Base-by-base conservation (phyloP, 257 asterid genomes). In the Leptodermis oblonga region DNA sequence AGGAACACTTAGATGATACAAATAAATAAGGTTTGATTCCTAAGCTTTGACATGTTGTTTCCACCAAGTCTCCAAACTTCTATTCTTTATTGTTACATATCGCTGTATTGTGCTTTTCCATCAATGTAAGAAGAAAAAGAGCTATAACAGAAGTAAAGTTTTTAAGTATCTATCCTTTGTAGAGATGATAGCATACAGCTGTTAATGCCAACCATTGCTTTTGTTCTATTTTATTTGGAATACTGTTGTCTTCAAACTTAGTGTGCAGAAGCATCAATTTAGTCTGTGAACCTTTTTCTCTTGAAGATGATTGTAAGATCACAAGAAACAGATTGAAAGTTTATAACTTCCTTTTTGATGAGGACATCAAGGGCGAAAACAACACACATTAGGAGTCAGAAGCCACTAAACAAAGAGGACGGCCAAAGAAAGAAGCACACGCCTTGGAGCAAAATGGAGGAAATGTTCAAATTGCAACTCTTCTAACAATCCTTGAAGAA, bases 1-100 rank as follows among this genome's bases (percentile, higher is more conserved):
- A 61, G 39, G 65, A 28, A 23, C 31, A 22, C 15, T 6, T 14
- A 23, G n/a, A 43, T 43, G 22, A 22, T 33, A 20, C 15, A 14
- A n/a, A n/a, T n/a, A n/a, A n/a, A 39, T 30, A 56, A 41, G 66
- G 54, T 55, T 65, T 18, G 60, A n/a, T 43, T 67, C 65, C 20
- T 9, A 54, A 0, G 23, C 45, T 26, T 46, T 17, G 26, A 18
- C 33, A 39, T 69, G 36, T 53, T 59, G 4, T 13, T 31, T 20
- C 41, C n/a, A 56, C 39, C 5, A 13, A n/a, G 17, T 4, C 45
- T 65, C 45, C 33, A 12, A 22, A 15, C 28, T 0, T 30, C 4
- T 5, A 28, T 46, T 18, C 71, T 49, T 39, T 20, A 42, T 30
- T 28, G 12, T 22, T 34, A 20, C 30, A 37, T 2, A 28, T 30